Evolutionary conservation across 805 yeast genomes (phyloP), one percentile per base, ranked within the genome.

Genomic region (Yamadazyma phyllophila): DNA sequence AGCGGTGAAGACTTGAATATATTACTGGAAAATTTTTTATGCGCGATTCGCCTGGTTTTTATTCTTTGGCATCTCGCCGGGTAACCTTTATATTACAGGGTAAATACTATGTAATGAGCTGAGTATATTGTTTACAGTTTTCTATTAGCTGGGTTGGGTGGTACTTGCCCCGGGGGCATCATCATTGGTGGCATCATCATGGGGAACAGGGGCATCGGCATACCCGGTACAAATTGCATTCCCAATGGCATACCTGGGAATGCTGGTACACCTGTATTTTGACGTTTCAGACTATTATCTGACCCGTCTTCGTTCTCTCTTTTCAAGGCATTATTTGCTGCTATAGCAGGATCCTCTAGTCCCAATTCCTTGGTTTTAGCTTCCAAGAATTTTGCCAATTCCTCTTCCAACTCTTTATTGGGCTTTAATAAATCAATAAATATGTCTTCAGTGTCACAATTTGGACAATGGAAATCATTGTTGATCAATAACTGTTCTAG

Each of bases 381-480:
- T 45, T 73, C 71, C 5, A 80, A 50, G 47, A 73, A 87, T 30
- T 73, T 71, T 26, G 76, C 66, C 14, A 91, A 76, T 45, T 78
- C 74, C 27, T 66, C 62, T 45, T 78, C 78, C 59, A 81, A 69
- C n/a, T 77, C 87, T 39, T 72, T 71, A 58, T 88, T 90, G 1
- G 74, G 71, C 4, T 72, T 70, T 38, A 92, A 69, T 13, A 83
- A 77, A 63, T 92, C 99, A 40, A 92, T 71, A 49, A 81, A 81
- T 1, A 88, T 74, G 47, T 90, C 97, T 17, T 78, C 81, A 13
- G 74, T 76, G 2, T 77, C 80, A 69, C 99, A 92, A 52, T 81
- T 83, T 4, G 99, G 98, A 66, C 99, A 92, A 32, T 79, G 81
- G 67, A 92, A 92, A 59, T 92, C 98, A 45, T 81, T 78, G 24